phyloP scores from a whole-genome alignment of 202 grass and related monocot species.

The Eragrostis tef region DNA sequence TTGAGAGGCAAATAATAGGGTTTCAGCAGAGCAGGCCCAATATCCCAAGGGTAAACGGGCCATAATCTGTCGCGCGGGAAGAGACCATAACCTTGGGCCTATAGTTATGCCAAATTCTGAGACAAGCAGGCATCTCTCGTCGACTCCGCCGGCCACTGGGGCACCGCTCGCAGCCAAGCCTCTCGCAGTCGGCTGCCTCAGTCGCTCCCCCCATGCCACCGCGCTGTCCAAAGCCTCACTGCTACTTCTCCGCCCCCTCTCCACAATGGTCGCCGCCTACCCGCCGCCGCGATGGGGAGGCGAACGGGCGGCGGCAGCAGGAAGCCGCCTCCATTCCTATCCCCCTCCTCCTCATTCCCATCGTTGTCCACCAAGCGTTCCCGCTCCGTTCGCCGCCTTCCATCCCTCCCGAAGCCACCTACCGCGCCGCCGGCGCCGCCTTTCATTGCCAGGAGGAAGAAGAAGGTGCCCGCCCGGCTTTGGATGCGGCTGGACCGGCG shows the following conservation, averaged over 20 bases:
- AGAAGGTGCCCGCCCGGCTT: conserved; percentile 49
- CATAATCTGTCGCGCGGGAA: not conserved
- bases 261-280: not conserved
- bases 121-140: no score
- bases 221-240: not conserved
- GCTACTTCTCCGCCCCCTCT: conserved; percentile 1
- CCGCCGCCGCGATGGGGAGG: no score
- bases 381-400: not conserved
- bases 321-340: conserved; percentile 45
- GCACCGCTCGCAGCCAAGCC: not conserved
- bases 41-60: not conserved
- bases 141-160: not conserved
- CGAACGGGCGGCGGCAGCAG: no score
- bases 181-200: conserved; percentile 37
- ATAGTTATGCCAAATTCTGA: no score
- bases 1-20: no score
- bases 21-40: no score
- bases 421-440: conserved; percentile 8
- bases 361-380: conserved; percentile 2
- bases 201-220: conserved; percentile 12
- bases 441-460: no score
- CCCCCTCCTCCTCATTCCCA: not conserved
- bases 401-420: conserved; percentile 10
- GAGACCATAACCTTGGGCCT: no score
- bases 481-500: conserved; percentile 74